Percentiles rank a stretch among this genome's conserved stretches.
Conservation (phyloP, 1,284 basidiomycete species). For the Mycosarcoma maydis region DNA sequence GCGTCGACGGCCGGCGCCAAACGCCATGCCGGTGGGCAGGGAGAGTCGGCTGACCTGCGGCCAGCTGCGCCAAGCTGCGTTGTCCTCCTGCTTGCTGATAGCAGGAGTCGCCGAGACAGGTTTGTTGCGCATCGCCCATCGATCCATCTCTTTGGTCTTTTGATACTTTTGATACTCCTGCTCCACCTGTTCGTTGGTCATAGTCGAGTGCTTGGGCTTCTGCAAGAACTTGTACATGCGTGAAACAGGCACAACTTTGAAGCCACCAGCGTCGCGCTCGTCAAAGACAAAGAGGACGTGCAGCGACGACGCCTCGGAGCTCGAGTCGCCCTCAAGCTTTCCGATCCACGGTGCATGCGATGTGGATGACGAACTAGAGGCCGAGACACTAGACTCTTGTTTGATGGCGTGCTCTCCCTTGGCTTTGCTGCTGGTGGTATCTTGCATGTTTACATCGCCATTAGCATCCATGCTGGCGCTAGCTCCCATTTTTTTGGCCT, state of each 20-base stretch:
- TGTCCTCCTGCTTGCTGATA: constrained; percentile 36
- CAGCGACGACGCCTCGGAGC: constrained; percentile 54
- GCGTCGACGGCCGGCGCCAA: constrained; percentile 43
- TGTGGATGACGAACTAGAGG: constrained; percentile 18
- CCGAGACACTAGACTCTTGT: constrained; percentile 18
- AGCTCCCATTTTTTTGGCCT: constrained; percentile 12
- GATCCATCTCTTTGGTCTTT: constrained; percentile 51
- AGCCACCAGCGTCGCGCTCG: constrained; percentile 61
- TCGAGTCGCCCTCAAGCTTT: constrained; percentile 64
- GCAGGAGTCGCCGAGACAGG: constrained; percentile 21
- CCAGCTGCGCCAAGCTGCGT: constrained; percentile 41
- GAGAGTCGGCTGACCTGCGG: constrained; percentile 37
- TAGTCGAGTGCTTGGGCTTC: constrained; percentile 55
- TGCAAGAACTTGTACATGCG: constrained; percentile 66
- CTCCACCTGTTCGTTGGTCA: constrained; percentile 58
- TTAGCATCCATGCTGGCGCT: constrained; percentile 16
- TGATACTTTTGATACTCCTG: constrained; percentile 52
- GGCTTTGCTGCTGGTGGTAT: constrained; percentile 7
- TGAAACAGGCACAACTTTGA: constrained; percentile 63
- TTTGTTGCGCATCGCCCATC: constrained; percentile 49
- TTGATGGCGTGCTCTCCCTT: constrained; percentile 31
- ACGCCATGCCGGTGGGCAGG: constrained; percentile 46
- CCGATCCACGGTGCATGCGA: constrained; percentile 66
- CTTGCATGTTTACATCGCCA: constrained; percentile 32
- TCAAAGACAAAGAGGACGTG: constrained; percentile 66